Evolutionary conservation across 1,284 basidiomycete genomes (phyloP).

Genomic region (Tylopilus sp.): DNA sequence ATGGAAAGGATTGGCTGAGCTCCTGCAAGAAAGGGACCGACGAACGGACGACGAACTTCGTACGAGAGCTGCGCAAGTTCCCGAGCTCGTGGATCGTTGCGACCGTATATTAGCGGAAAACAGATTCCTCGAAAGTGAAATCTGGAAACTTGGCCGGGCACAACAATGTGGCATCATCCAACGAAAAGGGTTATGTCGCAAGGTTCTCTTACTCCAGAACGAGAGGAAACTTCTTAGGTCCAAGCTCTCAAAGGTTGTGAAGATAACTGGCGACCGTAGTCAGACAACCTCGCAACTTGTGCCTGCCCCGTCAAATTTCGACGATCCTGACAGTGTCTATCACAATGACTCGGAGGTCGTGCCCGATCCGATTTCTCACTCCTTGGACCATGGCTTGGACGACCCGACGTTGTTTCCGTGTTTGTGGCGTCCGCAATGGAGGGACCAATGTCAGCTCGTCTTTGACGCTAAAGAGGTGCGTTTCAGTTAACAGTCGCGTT

Average conservation of each 20-base stretch:
- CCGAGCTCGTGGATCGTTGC: conserved; percentile 53
- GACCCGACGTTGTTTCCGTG: conserved; percentile 39
- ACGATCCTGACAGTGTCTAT: conserved; percentile 26
- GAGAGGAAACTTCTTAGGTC: conserved; percentile 30
- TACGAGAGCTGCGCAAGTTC: conserved; percentile 64
- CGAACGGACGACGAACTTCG: conserved; percentile 71
- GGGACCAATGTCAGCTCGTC: conserved; percentile 38
- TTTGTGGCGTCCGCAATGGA: conserved; percentile 41
- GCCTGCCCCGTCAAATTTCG: background rate
- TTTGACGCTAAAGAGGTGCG: conserved; percentile 46
- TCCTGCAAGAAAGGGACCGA: conserved; percentile 64
- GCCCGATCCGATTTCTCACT: conserved; percentile 6
- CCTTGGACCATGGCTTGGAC: conserved; percentile 20
- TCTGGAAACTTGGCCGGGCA: conserved; percentile 24
- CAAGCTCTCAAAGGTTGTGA: conserved; percentile 20
- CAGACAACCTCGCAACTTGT: conserved; percentile 11
- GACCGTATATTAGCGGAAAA: conserved; percentile 33
- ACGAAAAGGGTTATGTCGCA: conserved; percentile 28
- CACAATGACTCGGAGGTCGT: conserved; percentile 30
- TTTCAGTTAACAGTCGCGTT: background rate
- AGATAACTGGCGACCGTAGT: conserved; percentile 9
- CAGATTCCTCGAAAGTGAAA: conserved; percentile 22
- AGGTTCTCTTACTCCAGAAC: conserved; percentile 34
- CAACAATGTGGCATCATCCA: conserved; percentile 25
- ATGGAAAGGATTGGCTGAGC: conserved; percentile 55